Percentiles rank a stretch among this genome's conserved stretches.
phyloP scores from a whole-genome alignment of 768 basidiomycete species.

The Suillus discolor region DNA sequence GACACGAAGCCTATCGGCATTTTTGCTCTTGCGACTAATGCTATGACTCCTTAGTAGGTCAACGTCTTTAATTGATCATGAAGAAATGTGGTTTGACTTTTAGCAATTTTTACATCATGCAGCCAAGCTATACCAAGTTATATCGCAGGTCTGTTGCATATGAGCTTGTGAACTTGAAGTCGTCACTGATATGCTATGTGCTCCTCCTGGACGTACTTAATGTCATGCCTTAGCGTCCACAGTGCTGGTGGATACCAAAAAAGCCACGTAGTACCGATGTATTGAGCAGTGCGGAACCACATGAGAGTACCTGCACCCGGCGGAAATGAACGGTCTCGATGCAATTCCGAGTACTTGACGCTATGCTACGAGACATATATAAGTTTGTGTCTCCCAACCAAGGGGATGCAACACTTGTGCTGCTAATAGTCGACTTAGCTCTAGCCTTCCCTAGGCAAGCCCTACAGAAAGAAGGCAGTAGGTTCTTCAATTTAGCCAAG shows the following conservation, averaged over 20 bases:
- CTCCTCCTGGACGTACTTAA: not conserved
- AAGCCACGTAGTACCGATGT: not conserved
- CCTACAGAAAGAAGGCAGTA: not conserved
- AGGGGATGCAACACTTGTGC: not conserved
- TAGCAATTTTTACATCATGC: too few relatives aligned
- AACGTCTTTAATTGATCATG: not conserved
- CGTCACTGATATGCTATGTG: not conserved
- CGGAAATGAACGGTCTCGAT: not conserved
- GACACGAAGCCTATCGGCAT: not conserved
- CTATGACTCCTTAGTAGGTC: not conserved
- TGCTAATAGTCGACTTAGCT: not conserved
- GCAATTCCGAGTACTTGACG: not conserved
- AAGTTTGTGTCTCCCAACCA: not conserved
- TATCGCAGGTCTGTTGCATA: not conserved
- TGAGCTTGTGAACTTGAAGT: not conserved
- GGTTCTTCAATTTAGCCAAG: not conserved
- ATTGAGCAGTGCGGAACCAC: not conserved
- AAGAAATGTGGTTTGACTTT: not conserved
- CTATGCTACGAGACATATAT: not conserved
- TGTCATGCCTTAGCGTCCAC: not conserved
- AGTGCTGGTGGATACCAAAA: not conserved
- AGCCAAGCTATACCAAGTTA: too few relatives aligned
- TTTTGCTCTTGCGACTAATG: not conserved
- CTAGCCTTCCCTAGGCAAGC: too few relatives aligned
- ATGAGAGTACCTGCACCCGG: not conserved